Base-by-base conservation (phyloP, 2,329 filamentous ascomycete species). In the Ophiostoma pallidulum region DNA sequence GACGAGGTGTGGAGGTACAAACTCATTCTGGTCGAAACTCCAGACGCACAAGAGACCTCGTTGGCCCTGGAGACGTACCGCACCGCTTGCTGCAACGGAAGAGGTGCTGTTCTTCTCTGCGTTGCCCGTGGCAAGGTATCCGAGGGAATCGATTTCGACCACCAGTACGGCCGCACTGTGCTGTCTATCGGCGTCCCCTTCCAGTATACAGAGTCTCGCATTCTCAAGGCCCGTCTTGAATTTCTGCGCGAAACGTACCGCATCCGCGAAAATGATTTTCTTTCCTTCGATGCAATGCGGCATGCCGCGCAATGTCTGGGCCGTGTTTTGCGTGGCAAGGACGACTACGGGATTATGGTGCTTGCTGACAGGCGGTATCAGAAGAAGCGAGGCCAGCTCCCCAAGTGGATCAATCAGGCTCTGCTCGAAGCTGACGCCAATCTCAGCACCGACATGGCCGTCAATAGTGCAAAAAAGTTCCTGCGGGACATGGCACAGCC, bases 261-360 rank as follows among this genome's bases (percentile, higher is more conserved):
- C 47, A 98, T 98, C 63, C 82, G 87, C 50, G 92, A 97, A 63
- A 94, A 95, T 56, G 94, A 98, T 62, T 98, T 98, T 61, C 69
- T 98, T 9, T 97, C 92, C 18, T 98, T 98, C 72, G 92, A 98
- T 62, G 92, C 92, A 19, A 98, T 98, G 91, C 82, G 92, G n/a
- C 92, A 98, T 62, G 92, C 92, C 13, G 91, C 92, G 1, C 92
- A 98, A 62, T 98, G 92, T 60, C 72, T 98, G 2, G 94, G 92
- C 13, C 90, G 92, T 62, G 92, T 98, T 37, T 71, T 98, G 53
- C 77, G 92, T 58, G 92, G 92, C 20, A 98, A 98, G 64, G 94
- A 98, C 61, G 92, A 98, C 65, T 98, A 98, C 64, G 92, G 92
- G n/a, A 87, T 98, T 71, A 98, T 98, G 92, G 91, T 98, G 4